A percentile compares a stretch with the other conserved stretches of the same genome.
Conservation (phyloP, 305 asterid species). For the Striga hermonthica region DNA sequence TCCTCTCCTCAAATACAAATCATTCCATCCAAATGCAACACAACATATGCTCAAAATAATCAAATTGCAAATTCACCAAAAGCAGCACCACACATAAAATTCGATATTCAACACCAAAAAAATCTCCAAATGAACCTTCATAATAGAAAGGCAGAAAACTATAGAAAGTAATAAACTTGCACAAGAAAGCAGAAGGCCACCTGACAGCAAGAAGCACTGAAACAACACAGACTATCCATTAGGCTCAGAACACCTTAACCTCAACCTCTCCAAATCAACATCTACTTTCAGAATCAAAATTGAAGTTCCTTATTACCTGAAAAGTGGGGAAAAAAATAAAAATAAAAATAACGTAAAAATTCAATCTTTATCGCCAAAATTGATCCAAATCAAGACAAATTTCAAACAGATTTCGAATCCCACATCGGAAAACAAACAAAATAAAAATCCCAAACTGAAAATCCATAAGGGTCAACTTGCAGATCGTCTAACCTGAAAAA, state of each 20-base stretch:
- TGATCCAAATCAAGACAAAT: conserved; percentile 33
- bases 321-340: conserved; percentile 14
- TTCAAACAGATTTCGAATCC: conserved; percentile 21
- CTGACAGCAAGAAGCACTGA: conserved; percentile 42
- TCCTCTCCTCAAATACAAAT: not conserved
- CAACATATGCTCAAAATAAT: too few species aligned
- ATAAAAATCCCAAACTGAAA: conserved; percentile 36
- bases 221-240: conserved; percentile 76
- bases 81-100: not conserved
- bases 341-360: not conserved
- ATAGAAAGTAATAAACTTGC: conserved; percentile 26
- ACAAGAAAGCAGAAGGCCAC: conserved; percentile 27
- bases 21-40: not conserved
- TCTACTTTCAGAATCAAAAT: conserved; percentile 41
- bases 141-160: not conserved
- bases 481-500: conserved; percentile 50
- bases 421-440: conserved; percentile 21
- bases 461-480: conserved; percentile 36
- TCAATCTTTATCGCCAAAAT: not conserved
- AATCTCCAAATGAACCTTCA: conserved; percentile 9
- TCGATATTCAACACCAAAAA: conserved; percentile 27
- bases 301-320: conserved; percentile 45
- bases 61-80: not conserved
- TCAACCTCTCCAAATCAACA: conserved; percentile 48
- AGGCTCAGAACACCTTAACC: conserved; percentile 39